These are phyloP conservation scores for Murraya paniculata DNA, from an alignment of 345 rosid species.

Conservation along the genomic window DNA sequence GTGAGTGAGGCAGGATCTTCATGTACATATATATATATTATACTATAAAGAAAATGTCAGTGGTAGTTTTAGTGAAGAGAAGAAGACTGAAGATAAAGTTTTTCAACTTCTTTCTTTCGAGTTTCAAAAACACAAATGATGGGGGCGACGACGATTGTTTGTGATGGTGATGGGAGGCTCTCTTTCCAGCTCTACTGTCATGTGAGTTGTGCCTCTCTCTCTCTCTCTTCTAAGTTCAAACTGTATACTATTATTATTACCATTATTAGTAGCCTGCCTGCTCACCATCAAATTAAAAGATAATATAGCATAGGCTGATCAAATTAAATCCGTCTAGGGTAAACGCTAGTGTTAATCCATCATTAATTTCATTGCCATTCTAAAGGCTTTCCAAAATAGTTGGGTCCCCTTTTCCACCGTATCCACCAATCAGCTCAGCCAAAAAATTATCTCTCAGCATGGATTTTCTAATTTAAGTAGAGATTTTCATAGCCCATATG, in stretches of 20 bases:
- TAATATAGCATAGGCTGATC: too few relatives aligned
- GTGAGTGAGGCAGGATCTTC: conserved; percentile 6
- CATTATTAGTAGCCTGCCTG: too few relatives aligned
- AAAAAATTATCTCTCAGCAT: background rate
- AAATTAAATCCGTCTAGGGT: too few relatives aligned
- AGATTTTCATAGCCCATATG: too few relatives aligned
- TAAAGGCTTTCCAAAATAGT: background rate
- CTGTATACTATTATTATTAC: too few relatives aligned
- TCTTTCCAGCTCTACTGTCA: conserved; percentile 40
- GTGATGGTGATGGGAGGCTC: conserved; percentile 32
- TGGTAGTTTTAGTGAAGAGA: background rate
- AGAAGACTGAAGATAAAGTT: conserved; percentile 1
- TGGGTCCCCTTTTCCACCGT: background rate
- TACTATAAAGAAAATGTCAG: background rate
- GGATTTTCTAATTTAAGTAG: background rate
- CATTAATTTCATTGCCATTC: conserved; percentile 1
- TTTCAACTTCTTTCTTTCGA: background rate
- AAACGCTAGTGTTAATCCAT: too few relatives aligned
- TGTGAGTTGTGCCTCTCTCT: background rate
- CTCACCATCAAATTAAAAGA: too few relatives aligned
- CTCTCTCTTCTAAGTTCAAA: background rate
- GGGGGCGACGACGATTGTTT: conserved; percentile 35
- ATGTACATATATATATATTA: background rate
- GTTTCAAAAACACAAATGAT: conserved; percentile 50
- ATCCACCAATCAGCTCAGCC: background rate